Evolutionary conservation across 805 yeast genomes (phyloP).

Genomic region (Clavispora carvajalis): DNA sequence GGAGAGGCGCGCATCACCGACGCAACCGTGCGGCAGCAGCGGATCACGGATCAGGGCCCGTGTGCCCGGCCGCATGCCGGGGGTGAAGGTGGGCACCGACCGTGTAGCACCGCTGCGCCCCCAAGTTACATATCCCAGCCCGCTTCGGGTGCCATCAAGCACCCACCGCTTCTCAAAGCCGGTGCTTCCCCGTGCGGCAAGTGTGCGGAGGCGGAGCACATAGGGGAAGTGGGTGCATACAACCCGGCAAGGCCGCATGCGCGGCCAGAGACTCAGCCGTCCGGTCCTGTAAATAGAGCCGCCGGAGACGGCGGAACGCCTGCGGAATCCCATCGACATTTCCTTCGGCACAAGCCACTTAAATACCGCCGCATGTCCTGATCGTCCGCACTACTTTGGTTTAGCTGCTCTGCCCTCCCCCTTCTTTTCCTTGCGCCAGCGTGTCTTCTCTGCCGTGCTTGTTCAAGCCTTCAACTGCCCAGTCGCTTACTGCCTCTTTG

Average conservation of each 20-base stretch:
- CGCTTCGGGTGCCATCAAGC: no score
- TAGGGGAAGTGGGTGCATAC: slow-evolving; percentile 3
- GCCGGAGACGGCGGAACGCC: slow-evolving; percentile 6
- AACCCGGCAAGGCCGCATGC: slow-evolving; percentile 7
- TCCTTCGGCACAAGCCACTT: background rate
- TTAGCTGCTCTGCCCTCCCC: no score
- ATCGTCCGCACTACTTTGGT: no score
- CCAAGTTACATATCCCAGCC: no score
- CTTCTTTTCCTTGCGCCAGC: no score
- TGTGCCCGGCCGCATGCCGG: background rate
- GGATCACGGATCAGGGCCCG: background rate
- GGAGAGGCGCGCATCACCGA: background rate
- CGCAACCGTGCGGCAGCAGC: background rate
- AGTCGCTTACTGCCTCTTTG: no score
- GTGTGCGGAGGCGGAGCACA: no score
- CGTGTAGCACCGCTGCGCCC: no score
- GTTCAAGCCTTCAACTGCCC: no score
- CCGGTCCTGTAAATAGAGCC: slow-evolving; percentile 7
- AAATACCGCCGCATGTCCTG: background rate
- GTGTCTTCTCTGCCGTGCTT: no score
- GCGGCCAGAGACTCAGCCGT: slow-evolving; percentile 10
- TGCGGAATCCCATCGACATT: background rate
- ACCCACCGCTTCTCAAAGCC: no score
- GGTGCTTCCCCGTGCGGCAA: no score
- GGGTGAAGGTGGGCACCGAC: background rate